phyloP scores from a whole-genome alignment of 345 rosid species.

The Rhodamnia argentea region DNA sequence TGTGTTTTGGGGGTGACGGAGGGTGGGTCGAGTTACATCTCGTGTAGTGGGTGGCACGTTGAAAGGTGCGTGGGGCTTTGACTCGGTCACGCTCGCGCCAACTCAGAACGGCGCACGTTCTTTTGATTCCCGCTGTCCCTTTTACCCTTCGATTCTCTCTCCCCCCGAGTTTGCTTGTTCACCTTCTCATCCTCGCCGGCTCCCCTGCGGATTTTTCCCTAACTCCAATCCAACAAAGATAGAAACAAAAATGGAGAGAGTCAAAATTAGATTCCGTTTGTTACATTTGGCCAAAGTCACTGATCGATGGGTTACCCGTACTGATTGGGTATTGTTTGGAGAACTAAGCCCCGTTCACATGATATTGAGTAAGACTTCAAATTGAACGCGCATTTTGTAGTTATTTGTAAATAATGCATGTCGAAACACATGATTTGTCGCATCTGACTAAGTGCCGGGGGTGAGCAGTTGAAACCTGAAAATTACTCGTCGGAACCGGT shows the following conservation, averaged over 20 bases:
- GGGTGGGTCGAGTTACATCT: background rate
- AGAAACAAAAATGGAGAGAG: background rate
- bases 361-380: background rate
- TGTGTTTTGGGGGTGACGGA: background rate
- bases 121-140: background rate
- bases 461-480: too few species aligned
- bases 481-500: fast-evolving
- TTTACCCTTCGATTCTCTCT: background rate
- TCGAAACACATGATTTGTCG: background rate
- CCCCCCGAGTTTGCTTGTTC: background rate
- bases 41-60: background rate
- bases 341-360: background rate
- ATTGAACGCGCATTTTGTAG: fast-evolving
- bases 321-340: background rate
- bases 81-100: background rate
- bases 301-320: background rate
- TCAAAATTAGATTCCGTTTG: background rate
- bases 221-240: background rate
- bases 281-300: background rate
- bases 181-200: background rate
- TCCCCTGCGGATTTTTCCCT: background rate
- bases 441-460: background rate
- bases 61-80: background rate
- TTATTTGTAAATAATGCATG: background rate
- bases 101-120: background rate